Evolutionary conservation across 768 basidiomycete species (phyloP).

Genomic region (Kondoa subrosea): DNA sequence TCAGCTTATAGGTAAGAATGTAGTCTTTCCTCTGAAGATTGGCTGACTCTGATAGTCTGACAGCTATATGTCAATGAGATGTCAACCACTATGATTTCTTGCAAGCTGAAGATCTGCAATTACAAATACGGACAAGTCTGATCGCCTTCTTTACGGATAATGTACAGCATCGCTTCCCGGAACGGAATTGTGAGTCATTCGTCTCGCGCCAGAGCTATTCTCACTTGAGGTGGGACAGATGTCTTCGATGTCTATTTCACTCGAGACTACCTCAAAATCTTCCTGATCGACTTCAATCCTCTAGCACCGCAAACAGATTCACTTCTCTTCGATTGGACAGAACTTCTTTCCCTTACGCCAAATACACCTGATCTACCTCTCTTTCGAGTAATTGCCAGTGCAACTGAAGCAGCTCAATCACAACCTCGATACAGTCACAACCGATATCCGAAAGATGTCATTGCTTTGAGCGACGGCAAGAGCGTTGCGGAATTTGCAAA

Average conservation of each 20-base stretch:
- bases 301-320: constrained; percentile 73
- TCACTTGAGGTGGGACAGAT: constrained; percentile 39
- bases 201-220: not conserved
- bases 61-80: constrained; percentile 67
- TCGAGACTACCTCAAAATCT: constrained; percentile 54
- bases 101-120: constrained; percentile 44
- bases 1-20: constrained; percentile 47
- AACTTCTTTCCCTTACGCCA: constrained; percentile 37
- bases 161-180: constrained; percentile 46
- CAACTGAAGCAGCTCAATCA: constrained; percentile 39
- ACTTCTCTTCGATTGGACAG: constrained; percentile 66
- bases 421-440: constrained; percentile 66
- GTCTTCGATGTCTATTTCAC: constrained; percentile 73
- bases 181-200: constrained; percentile 47
- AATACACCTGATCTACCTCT: constrained; percentile 8
- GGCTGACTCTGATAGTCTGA: not conserved
- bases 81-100: constrained; percentile 74
- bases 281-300: constrained; percentile 82
- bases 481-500: constrained; percentile 57
- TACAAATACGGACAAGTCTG: constrained; percentile 42
- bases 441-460: constrained; percentile 76
- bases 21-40: not conserved
- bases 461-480: constrained; percentile 58
- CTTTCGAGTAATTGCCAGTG: constrained; percentile 10
- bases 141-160: constrained; percentile 50